Base-by-base conservation (phyloP, 768 basidiomycete genomes). In the Galerina marginata region DNA sequence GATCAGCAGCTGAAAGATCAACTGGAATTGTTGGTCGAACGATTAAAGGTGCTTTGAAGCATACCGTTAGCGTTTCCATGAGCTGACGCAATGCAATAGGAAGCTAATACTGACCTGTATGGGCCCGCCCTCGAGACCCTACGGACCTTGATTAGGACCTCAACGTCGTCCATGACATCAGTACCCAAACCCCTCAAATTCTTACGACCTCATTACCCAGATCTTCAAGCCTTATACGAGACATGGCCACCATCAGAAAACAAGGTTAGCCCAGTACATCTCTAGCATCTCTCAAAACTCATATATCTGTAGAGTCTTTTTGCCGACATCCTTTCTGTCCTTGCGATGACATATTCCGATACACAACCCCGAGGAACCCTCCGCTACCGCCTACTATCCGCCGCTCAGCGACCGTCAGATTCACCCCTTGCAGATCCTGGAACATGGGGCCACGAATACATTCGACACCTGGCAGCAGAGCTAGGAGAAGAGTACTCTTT, bases 271-370 rank as follows among this genome's bases (percentile, higher is more conserved):
- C 48, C 43, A 33, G 3, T 12, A 12, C n/a, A 5, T 44, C 2
- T 12, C 49, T 5, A 33, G 38, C 40, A 6, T 9, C 15, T 36
- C 23, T 16, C 40, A 7, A n/a, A 56, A 29, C 69, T 71, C 23
- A 73, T 55, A 25, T 49, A 49, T 39, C 23, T 59, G 3, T 72
- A 97, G 95, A 90, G 91, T 65, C 85, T 97, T 44, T 96, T 99
- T 71, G 95, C 95, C 25, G 96, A 98, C 68, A 98, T 99, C 61
- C 84, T 99, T 26, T 98, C 96, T 40, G 96, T 98, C 6, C 88
- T 99, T 46, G 97, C 96, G 6, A 99, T 99, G 97, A 99, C 97
- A 6, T 99, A 99, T 73, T 98, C 96, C 9, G 97, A 99, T 77
- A 96, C 94, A 15, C 89, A 97, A 77, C 94, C 95, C 42, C 90